A percentile compares a stretch with the other conserved stretches of the same genome.
Conservation (phyloP, 352 stramenopile genomes). For the Phytophthora lateralis region DNA sequence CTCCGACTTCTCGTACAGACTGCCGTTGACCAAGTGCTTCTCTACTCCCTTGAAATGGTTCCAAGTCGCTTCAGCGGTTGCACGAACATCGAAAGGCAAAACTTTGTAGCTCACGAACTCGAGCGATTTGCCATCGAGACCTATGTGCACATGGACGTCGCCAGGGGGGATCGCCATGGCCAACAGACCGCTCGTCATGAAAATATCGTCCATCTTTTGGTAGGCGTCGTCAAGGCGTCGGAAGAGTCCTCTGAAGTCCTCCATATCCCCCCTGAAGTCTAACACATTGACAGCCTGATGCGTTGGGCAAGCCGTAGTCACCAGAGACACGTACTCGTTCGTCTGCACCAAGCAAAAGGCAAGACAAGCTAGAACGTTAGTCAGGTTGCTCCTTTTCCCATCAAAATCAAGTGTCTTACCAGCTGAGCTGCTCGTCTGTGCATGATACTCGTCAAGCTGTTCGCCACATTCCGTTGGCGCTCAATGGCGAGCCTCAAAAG, state of each 20-base stretch:
- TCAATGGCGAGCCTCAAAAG: conserved; percentile 41
- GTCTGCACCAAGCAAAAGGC: conserved; percentile 8
- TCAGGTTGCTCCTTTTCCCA: not conserved
- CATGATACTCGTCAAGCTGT: conserved; percentile 37
- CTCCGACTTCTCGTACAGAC: conserved; percentile 33
- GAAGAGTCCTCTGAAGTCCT: conserved; percentile 29
- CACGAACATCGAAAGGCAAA: conserved; percentile 26
- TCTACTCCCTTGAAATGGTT: conserved; percentile 32
- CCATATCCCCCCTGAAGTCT: conserved; percentile 19
- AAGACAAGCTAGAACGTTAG: conserved; percentile 5
- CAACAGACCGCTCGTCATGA: conserved; percentile 26
- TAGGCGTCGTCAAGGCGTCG: conserved; percentile 21
- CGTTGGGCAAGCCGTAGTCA: conserved; percentile 5
- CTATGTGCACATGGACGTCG: conserved; percentile 25
- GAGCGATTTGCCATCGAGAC: conserved; percentile 15
- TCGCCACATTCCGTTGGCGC: conserved; percentile 45
- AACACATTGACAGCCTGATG: conserved; percentile 13
- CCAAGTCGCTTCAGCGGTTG: conserved; percentile 27
- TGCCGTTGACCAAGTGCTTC: conserved; percentile 30
- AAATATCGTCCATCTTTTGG: conserved; percentile 24
- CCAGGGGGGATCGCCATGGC: conserved; percentile 12
- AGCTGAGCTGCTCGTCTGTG: conserved; percentile 23
- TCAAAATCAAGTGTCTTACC: conserved; percentile 7
- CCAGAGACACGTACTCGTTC: conserved; percentile 19
- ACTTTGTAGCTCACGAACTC: conserved; percentile 36